Evolutionary conservation across 2,329 filamentous ascomycete species (phyloP).

Genomic region (Keithomyces neogunnii): DNA sequence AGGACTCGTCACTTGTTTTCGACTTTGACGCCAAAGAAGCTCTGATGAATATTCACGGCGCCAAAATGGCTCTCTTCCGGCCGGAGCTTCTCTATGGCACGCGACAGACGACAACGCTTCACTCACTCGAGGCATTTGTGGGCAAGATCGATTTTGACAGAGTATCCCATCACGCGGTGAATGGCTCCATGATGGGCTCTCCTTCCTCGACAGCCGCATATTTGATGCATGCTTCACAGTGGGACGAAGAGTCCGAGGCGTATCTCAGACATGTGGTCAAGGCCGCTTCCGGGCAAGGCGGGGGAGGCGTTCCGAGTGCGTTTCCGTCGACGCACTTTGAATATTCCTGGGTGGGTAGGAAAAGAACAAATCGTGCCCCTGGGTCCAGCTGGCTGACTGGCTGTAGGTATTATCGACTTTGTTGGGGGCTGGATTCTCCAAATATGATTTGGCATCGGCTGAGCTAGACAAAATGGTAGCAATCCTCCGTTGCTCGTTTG

Average conservation of each 20-base stretch:
- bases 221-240: constrained; percentile 8
- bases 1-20: constrained; percentile 3
- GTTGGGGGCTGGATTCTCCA: background rate
- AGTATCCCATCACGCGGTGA: constrained; percentile 5
- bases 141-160: constrained; percentile 11
- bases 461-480: too few relatives aligned
- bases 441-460: too few relatives aligned
- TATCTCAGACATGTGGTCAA: constrained; percentile 9
- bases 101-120: background rate
- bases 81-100: background rate
- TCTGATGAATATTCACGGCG: constrained; percentile 1
- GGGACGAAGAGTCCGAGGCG: constrained; percentile 11
- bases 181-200: constrained; percentile 13
- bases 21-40: constrained; percentile 1
- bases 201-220: constrained; percentile 14
- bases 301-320: constrained; percentile 9
- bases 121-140: constrained; percentile 12
- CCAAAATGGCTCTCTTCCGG: background rate
- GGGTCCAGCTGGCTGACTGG: too few relatives aligned
- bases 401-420: background rate
- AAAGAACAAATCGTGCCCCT: background rate
- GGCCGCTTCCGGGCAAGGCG: background rate
- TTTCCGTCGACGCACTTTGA: constrained; percentile 9
- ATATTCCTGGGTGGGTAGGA: background rate
- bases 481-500: too few relatives aligned